Conservation (phyloP, 225 moss, liverwort and hornwort species). For the Physcomitrellopsis africana region DNA sequence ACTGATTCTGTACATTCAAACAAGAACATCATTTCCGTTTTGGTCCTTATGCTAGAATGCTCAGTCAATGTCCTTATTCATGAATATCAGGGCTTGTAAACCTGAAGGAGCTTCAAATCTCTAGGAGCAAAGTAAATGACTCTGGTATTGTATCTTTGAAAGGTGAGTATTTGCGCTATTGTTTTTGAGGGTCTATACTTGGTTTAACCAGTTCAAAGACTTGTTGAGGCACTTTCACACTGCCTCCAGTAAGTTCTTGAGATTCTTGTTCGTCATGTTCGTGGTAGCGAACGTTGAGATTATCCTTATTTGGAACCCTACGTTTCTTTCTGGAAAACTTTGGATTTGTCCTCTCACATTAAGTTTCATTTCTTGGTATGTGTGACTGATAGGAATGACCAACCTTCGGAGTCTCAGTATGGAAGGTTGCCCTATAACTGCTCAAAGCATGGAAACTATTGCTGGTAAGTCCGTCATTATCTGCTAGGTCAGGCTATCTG, state of each 20-base stretch:
- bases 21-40: background rate
- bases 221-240: background rate
- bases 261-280: constrained; percentile 10
- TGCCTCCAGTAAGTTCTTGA: background rate
- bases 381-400: constrained; percentile 56
- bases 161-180: constrained; percentile 43
- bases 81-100: constrained; percentile 69
- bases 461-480: constrained; percentile 47
- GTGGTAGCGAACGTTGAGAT: background rate
- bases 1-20: background rate
- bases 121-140: constrained; percentile 89
- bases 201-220: background rate
- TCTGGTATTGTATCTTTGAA: constrained; percentile 69
- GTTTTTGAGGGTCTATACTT: background rate
- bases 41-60: background rate
- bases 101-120: constrained; percentile 84
- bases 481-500: background rate
- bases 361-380: constrained; percentile 12
- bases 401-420: constrained; percentile 75
- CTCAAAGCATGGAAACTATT: constrained; percentile 77
- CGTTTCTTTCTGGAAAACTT: background rate
- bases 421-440: constrained; percentile 89
- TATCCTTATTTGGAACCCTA: background rate
- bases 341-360: background rate
- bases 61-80: constrained; percentile 6